Evolutionary conservation across 2,329 filamentous ascomycete species (phyloP), one percentile per base, ranked within the genome.

Genomic region (Rugonectria rugulosa): DNA sequence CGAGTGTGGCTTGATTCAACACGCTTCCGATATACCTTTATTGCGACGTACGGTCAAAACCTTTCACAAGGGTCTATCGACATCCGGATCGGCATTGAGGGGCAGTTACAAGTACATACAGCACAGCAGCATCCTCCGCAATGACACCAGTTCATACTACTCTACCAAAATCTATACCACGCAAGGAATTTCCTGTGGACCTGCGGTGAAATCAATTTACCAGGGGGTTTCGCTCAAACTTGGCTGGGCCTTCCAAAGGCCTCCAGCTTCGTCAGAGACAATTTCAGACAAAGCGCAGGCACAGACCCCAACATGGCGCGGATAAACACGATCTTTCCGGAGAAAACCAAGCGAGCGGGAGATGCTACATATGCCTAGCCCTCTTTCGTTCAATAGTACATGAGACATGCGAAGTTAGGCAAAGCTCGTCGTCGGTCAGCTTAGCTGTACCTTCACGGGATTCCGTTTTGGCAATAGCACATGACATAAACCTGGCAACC

Each of bases 331-430:
- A 58, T 49, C 45, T 43, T 48, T 44, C 46, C 57, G 58, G 58
- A 57, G 51, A 60, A 57, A 60, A 45, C 51, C 50, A 58, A 42
- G 19, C 43, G 47, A 51, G 46, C 50, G 50, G 51, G 50, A 58
- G 46, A 56, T n/a, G n/a, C n/a, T n/a, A n/a, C n/a, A n/a, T 52
- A 48, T 57, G 58, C 58, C 58, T 44, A 58, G 50, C 46, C 58
- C 47, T 46, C 31, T 34, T 38, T 40, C 55, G 34, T 54, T 48
- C 36, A 54, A 23, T 49, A 44, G 43, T n/a, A n/a, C n/a, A 27
- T 36, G 40, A 20, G 43, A 40, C 34, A 54, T 10, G 21, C 43
- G 38, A 46, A 37, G 41, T 37, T 57, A 38, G 48, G 36, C 43
- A 53, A 41, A 19, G 19, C 20, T 21, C 11, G 20, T n/a, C n/a